Evolutionary conservation across 306 rosid species (phyloP), one percentile per base, ranked within the genome.

Genomic region (Glycine latifolia): DNA sequence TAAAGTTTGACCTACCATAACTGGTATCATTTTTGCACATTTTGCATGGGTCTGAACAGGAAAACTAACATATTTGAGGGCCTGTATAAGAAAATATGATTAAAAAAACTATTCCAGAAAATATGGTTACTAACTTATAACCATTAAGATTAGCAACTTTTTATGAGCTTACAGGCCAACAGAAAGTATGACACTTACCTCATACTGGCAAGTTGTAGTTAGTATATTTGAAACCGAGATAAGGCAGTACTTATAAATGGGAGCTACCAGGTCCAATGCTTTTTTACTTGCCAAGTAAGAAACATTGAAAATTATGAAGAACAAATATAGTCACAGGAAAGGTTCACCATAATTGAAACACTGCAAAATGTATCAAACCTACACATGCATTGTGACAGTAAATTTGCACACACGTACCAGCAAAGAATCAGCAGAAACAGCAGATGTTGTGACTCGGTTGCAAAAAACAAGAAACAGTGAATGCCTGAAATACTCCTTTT

Each of bases 1-100:
- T 44, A 14, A 46, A 52, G 61, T 53, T 69, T 31, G 53, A 80
- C 98, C 79, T 84, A 95, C 99, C 99, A 95, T 95, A 67, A 95
- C 99, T 48, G 99, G 99, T 67, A 95, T 95, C 99, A 95, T 95
- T 90, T 90, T 89, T 20, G 98, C 98, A 85, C 97, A 94, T 87
- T 95, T 95, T 0, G 99, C 98, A 46, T 93, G 94, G 14, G 99
- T 95, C 86, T 95, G 98, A 84, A 95, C 94, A 48, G 99, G 99
- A 88, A 95, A 95, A 69, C 98, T 93, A 71, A 95, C 99, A 78
- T 95, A 95, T 87, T 95, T 95, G 82, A 95, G 98, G 72, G 99
- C 99, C 99, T 95, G 90, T n/a, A 86, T 44, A 86, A 77, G 56
- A 67, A 26, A 16, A 69, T 20, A 48, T 12, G 26, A 56, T 62